Percentiles rank a stretch among this genome's conserved stretches.
Evolutionary conservation across 176 grass and related monocot genomes (phyloP).

Genomic region (Triticum urartu): DNA sequence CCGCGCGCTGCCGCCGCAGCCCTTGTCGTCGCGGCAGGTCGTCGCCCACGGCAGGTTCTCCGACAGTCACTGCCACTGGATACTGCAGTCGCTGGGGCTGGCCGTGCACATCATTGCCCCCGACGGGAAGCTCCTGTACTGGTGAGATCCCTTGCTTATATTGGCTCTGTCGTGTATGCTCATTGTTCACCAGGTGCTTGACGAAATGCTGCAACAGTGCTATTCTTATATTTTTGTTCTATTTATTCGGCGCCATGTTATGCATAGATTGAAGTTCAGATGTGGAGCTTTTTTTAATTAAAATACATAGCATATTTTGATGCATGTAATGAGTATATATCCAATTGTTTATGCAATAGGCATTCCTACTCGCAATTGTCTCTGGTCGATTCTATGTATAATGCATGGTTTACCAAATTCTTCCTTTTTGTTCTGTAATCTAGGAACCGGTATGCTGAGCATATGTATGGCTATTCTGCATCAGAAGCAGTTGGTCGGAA

Average conservation of each 20-base stretch:
- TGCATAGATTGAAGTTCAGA: too few relatives aligned
- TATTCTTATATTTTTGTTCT: too few relatives aligned
- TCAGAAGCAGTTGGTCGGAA: slow-evolving; percentile 75
- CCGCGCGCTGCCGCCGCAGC: too few relatives aligned
- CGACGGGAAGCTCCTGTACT: slow-evolving; percentile 61
- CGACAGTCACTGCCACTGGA: slow-evolving; percentile 53
- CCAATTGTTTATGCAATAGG: neutral
- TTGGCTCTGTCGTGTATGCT: too few relatives aligned
- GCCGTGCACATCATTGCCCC: slow-evolving; percentile 63
- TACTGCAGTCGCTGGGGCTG: slow-evolving; percentile 75
- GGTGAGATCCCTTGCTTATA: slow-evolving; percentile 34
- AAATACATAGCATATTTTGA: neutral
- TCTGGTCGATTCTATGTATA: neutral
- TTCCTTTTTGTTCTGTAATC: neutral
- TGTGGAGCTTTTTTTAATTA: neutral
- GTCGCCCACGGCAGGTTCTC: slow-evolving; percentile 24
- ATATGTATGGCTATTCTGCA: slow-evolving; percentile 68
- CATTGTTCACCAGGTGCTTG: too few relatives aligned
- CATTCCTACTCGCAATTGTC: neutral
- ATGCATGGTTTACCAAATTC: neutral
- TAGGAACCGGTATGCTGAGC: slow-evolving; percentile 75
- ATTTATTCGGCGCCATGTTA: too few relatives aligned
- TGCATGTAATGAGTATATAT: neutral
- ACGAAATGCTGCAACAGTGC: too few relatives aligned
- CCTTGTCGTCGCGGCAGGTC: too few relatives aligned